These are phyloP conservation scores for Apophysomyces variabilis DNA, from an alignment of 371 early-diverging fungal genomes.

Conservation along the genomic window DNA sequence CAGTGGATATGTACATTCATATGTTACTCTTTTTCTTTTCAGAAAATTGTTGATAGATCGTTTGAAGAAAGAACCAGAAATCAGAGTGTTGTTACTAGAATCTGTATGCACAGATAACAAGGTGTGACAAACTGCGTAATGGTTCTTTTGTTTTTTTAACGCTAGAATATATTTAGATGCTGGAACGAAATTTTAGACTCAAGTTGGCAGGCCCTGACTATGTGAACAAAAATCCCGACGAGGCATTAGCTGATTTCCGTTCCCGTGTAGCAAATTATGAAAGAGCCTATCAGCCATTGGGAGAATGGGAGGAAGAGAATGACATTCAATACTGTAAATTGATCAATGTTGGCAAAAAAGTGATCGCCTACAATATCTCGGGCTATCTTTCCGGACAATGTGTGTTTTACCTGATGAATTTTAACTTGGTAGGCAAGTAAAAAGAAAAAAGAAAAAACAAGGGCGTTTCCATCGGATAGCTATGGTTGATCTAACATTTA, in stretches of 20 bases:
- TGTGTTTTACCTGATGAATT: slow-evolving; percentile 88
- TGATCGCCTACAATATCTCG: slow-evolving; percentile 80
- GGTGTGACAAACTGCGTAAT: slow-evolving; percentile 22
- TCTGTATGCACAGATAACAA: slow-evolving; percentile 77
- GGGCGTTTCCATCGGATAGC: neutral
- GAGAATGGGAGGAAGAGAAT: slow-evolving; percentile 74
- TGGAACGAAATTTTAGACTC: slow-evolving; percentile 79
- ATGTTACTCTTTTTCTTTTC: neutral
- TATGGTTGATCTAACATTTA: neutral
- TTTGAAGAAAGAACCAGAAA: slow-evolving; percentile 57
- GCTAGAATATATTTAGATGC: slow-evolving; percentile 38
- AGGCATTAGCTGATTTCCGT: slow-evolving; percentile 77
- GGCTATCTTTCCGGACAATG: slow-evolving; percentile 83
- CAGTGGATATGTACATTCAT: neutral
- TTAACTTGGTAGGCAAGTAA: slow-evolving; percentile 57
- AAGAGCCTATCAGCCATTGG: slow-evolving; percentile 77
- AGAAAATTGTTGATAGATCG: slow-evolving; percentile 69
- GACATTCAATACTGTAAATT: slow-evolving; percentile 83
- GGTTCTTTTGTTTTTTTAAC: neutral
- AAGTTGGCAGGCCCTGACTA: slow-evolving; percentile 88
- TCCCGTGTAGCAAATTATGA: slow-evolving; percentile 83
- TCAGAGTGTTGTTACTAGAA: slow-evolving; percentile 66
- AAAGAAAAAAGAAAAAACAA: neutral
- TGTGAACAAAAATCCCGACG: slow-evolving; percentile 64
- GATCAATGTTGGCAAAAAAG: slow-evolving; percentile 84